Evolutionary conservation across 2,329 filamentous ascomycete genomes (phyloP).

Genomic region (Thielaviopsis ethacetica): DNA sequence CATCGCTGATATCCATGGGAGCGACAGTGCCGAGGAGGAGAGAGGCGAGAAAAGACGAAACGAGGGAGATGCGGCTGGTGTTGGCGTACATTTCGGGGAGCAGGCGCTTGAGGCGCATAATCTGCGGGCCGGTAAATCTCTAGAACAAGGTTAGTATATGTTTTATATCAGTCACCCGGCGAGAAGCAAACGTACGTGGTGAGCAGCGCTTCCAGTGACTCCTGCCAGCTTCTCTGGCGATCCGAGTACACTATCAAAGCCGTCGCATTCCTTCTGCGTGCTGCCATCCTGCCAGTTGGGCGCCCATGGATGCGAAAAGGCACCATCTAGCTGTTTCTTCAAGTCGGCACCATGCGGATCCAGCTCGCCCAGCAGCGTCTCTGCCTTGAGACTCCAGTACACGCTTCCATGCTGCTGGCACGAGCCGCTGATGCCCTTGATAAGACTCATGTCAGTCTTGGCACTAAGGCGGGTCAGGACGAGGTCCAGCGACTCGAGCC

Average conservation of each 20-base stretch:
- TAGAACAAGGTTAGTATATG: constrained; percentile 18
- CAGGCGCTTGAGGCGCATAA: constrained; percentile 69
- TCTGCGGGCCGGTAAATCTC: constrained; percentile 96
- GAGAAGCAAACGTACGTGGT: constrained; percentile 46
- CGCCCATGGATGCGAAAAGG: constrained; percentile 71
- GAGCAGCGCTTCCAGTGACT: constrained; percentile 78
- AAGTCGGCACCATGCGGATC: constrained; percentile 40
- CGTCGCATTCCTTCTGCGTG: constrained; percentile 80
- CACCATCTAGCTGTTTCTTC: constrained; percentile 53
- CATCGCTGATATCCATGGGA: constrained; percentile 84
- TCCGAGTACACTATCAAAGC: constrained; percentile 62
- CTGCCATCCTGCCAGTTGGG: constrained; percentile 98
- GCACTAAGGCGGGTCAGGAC: constrained; percentile 62
- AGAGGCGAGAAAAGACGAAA: constrained; percentile 89
- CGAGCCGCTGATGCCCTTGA: constrained; percentile 74
- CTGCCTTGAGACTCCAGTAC: constrained; percentile 67
- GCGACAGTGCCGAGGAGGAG: constrained; percentile 73
- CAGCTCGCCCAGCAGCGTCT: constrained; percentile 43
- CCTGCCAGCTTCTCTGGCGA: constrained; percentile 52
- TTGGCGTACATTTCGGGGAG: constrained; percentile 66
- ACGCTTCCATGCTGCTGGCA: constrained; percentile 97
- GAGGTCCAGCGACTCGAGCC: constrained; percentile 81
- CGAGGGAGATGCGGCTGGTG: constrained; percentile 76
- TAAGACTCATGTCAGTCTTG: constrained; percentile 45
- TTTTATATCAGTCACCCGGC: constrained; percentile 18